Percentiles rank a stretch among this genome's conserved stretches.
Conservation (phyloP, 2,329 filamentous ascomycete genomes). For the Moelleriella libera region DNA sequence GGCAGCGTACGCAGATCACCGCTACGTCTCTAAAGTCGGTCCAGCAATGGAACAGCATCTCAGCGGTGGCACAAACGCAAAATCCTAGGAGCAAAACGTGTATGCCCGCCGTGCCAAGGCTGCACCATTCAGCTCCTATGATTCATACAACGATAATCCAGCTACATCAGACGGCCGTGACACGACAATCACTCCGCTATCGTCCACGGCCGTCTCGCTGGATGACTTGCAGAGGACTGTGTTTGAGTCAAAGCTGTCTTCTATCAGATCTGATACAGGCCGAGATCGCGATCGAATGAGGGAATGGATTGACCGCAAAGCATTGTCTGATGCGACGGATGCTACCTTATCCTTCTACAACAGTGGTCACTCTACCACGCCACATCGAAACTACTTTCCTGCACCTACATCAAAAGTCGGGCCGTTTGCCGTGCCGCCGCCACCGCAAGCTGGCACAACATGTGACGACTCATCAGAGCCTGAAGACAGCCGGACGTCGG, state of each 20-base stretch:
- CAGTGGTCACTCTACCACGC: not conserved
- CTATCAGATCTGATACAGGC: not conserved
- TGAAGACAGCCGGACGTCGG: not conserved
- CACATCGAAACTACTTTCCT: not conserved
- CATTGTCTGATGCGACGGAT: not conserved
- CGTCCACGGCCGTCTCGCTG: not conserved
- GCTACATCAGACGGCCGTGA: not conserved
- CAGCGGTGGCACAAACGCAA: slow-evolving; percentile 1
- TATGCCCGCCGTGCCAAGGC: slow-evolving; percentile 7
- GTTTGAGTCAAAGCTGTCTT: not conserved
- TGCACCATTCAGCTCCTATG: slow-evolving; percentile 4
- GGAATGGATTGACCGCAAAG: not conserved
- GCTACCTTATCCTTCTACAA: not conserved
- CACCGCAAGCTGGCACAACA: not conserved
- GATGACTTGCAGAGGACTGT: not conserved
- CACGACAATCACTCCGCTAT: not conserved
- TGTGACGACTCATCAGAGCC: not conserved
- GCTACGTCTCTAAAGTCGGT: slow-evolving; percentile 11
- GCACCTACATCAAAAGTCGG: slow-evolving; percentile 10
- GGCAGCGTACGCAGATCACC: slow-evolving; percentile 8
- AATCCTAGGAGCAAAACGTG: slow-evolving; percentile 1
- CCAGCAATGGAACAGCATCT: slow-evolving; percentile 10
- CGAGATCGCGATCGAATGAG: not conserved
- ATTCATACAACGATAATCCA: not conserved
- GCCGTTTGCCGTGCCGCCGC: slow-evolving; percentile 6